Conservation (phyloP, 305 asterid genomes). For the Fraxinus sp. region DNA sequence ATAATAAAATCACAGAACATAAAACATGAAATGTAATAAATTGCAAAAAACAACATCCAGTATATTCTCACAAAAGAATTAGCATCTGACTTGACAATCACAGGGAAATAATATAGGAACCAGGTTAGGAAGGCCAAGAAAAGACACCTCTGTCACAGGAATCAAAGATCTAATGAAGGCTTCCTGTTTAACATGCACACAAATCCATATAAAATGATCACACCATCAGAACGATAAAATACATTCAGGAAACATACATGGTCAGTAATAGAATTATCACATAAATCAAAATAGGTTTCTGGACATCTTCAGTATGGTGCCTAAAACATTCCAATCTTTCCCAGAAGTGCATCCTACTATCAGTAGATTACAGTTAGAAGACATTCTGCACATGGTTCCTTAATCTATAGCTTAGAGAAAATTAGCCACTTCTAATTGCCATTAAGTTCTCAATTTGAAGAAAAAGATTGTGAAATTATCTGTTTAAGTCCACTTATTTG, state of each 20-base stretch:
- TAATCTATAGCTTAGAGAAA: neutral
- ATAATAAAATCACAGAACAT: neutral
- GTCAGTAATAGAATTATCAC: neutral
- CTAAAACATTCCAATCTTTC: neutral
- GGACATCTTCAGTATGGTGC: neutral
- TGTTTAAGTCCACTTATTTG: constrained; percentile 2
- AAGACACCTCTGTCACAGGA: neutral
- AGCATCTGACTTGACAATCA: neutral
- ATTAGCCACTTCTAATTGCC: constrained; percentile 8
- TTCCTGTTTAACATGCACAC: neutral
- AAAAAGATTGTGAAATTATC: neutral
- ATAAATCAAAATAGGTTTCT: neutral
- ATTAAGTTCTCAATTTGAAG: constrained; percentile 1
- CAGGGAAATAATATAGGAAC: neutral
- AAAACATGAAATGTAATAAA: neutral
- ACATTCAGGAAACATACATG: neutral
- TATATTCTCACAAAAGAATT: neutral
- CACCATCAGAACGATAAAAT: neutral
- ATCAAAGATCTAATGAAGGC: neutral
- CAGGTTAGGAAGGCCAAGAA: neutral
- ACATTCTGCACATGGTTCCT: neutral
- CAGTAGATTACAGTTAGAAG: neutral
- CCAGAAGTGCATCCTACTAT: neutral
- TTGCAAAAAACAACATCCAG: neutral
- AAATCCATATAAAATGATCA: neutral